These are phyloP conservation scores for Phytophthora fragariae DNA, from an alignment of 352 stramenopile genomes.

Conservation along the genomic window DNA sequence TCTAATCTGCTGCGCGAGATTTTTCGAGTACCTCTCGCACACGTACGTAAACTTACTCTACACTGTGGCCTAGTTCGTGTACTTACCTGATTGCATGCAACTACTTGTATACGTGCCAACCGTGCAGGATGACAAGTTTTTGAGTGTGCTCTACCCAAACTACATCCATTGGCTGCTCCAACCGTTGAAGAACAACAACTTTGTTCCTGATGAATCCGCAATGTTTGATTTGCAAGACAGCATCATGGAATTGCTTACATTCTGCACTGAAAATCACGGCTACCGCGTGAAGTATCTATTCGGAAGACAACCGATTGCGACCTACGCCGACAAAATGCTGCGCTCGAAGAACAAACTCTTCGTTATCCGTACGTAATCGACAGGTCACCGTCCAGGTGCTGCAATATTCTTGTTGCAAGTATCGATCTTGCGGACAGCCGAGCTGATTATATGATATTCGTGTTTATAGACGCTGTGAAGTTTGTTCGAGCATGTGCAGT, in stretches of 20 bases:
- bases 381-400: conserved; percentile 32
- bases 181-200: conserved; percentile 70
- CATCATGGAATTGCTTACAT: conserved; percentile 88
- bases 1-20: conserved; percentile 76
- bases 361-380: conserved; percentile 71
- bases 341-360: conserved; percentile 86
- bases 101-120: background rate
- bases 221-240: conserved; percentile 85
- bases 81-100: background rate
- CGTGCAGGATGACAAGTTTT: conserved; percentile 84
- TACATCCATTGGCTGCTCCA: conserved; percentile 90
- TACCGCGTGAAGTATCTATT: conserved; percentile 92
- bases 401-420: conserved; percentile 22
- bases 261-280: conserved; percentile 84
- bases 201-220: conserved; percentile 46
- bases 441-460: conserved; percentile 6
- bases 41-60: conserved; percentile 46
- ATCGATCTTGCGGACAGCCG: background rate
- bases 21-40: conserved; percentile 73
- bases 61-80: background rate
- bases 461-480: conserved; percentile 70
- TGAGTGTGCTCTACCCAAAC: conserved; percentile 87
- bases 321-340: conserved; percentile 80
- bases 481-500: conserved; percentile 80
- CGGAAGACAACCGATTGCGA: conserved; percentile 75